Percentiles rank a stretch among this genome's conserved stretches.
phyloP scores from a whole-genome alignment of 306 rosid genomes.

The Rosa persica region DNA sequence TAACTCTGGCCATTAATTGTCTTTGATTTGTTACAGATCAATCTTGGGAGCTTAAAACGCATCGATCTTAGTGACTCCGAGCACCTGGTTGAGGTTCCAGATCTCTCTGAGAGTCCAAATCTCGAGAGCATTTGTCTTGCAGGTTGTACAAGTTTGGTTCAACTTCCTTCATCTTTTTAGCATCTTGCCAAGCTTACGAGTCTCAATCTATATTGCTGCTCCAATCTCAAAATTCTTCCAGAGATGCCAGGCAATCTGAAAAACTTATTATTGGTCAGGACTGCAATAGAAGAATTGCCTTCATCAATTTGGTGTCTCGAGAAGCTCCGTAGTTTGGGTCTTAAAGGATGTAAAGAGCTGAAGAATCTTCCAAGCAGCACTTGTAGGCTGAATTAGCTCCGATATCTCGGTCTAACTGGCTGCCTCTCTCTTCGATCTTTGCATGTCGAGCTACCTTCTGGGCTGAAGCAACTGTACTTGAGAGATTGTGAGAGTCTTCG shows the following conservation, averaged over 20 bases:
- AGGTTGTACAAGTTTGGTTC: neutral
- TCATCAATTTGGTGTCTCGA: too few species aligned
- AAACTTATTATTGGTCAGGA: rapidly evolving
- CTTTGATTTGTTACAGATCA: too few species aligned
- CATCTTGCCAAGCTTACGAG: neutral
- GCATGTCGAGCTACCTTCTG: too few species aligned
- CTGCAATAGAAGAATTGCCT: too few species aligned
- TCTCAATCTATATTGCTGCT: neutral
- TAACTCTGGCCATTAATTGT: too few species aligned
- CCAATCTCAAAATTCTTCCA: neutral
- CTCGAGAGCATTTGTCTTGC: neutral
- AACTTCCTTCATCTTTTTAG: neutral
- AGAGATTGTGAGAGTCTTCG: rapidly evolving
- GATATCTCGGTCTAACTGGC: rapidly evolving
- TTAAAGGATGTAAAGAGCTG: too few species aligned
- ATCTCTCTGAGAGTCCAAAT: neutral
- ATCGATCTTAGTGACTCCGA: too few species aligned
- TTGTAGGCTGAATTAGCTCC: too few species aligned
- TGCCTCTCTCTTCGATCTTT: too few species aligned
- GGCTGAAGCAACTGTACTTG: rapidly evolving
- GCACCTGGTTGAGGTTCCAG: neutral
- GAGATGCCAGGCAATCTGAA: neutral
- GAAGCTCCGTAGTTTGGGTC: too few species aligned
- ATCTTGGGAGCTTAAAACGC: too few species aligned
- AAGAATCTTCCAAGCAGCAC: too few species aligned